Conservation (phyloP, 2,329 filamentous ascomycete species). For the Monosporascus cannonballus region DNA sequence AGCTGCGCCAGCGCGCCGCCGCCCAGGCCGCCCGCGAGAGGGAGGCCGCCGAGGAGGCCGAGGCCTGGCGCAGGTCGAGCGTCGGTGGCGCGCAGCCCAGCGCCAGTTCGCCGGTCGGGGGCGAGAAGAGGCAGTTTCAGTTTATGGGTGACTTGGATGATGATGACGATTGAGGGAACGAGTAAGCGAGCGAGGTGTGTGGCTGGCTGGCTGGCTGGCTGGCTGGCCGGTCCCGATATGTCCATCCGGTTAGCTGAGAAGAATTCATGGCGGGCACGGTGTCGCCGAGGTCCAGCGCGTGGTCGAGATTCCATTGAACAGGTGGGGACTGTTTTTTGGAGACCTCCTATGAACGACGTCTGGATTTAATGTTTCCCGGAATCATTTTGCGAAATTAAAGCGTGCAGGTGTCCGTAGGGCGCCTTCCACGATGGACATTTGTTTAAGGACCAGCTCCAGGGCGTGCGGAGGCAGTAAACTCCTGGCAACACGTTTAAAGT, state of each 20-base stretch:
- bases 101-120: conserved; percentile 12
- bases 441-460: too few relatives aligned
- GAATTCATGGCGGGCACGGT: background rate
- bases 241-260: background rate
- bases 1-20: conserved; percentile 13
- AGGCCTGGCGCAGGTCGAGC: conserved; percentile 33
- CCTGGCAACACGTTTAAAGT: too few relatives aligned
- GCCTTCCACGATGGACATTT: too few relatives aligned
- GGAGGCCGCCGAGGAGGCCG: conserved; percentile 28
- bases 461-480: too few relatives aligned
- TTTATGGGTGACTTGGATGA: conserved; percentile 50
- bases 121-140: conserved; percentile 48
- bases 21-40: conserved; percentile 35
- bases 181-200: background rate
- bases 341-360: too few relatives aligned
- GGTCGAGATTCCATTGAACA: background rate
- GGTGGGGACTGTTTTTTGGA: too few relatives aligned
- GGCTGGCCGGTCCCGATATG: background rate
- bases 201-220: background rate
- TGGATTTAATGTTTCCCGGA: too few relatives aligned
- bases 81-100: conserved; percentile 20
- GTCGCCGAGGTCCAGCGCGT: background rate
- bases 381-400: too few relatives aligned
- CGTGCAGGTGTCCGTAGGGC: too few relatives aligned
- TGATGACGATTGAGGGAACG: conserved; percentile 29